A percentile compares a stretch with the other conserved stretches of the same genome.
phyloP scores from a whole-genome alignment of 306 rosid genomes.

The Begonia loranthoides region DNA sequence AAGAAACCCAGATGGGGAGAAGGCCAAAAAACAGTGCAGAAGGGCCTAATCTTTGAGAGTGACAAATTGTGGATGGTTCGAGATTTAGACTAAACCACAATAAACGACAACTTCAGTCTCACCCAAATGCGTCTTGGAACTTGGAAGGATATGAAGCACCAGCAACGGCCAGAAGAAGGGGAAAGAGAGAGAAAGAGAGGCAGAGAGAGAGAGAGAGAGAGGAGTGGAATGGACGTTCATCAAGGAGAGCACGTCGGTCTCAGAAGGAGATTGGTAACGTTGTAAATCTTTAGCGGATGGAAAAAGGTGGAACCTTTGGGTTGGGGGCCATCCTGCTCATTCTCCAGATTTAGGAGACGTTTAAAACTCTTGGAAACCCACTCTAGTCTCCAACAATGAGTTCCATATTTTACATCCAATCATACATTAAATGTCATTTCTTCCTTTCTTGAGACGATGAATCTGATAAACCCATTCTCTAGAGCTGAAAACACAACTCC shows the following conservation, averaged over 20 bases:
- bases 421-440: too few species aligned
- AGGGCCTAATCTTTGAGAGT: slow-evolving; percentile 22
- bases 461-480: too few species aligned
- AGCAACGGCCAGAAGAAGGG: background rate
- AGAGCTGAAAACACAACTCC: too few species aligned
- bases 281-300: slow-evolving; percentile 3
- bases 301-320: slow-evolving; percentile 17
- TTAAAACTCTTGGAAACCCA: too few species aligned
- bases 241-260: slow-evolving; percentile 32
- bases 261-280: slow-evolving; percentile 27
- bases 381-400: too few species aligned
- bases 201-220: slow-evolving; percentile 5
- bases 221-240: slow-evolving; percentile 18
- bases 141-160: slow-evolving; percentile 3
- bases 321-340: slow-evolving; percentile 21
- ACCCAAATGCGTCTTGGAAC: slow-evolving; percentile 7
- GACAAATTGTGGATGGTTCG: slow-evolving; percentile 31
- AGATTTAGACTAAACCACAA: slow-evolving; percentile 34
- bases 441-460: too few species aligned
- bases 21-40: slow-evolving; percentile 16
- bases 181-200: background rate
- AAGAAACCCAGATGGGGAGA: slow-evolving; percentile 15
- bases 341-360: background rate
- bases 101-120: slow-evolving; percentile 30
- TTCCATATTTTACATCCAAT: too few species aligned